phyloP scores from a whole-genome alignment of 2,329 filamentous ascomycete genomes.

The Monosporascus sp. region DNA sequence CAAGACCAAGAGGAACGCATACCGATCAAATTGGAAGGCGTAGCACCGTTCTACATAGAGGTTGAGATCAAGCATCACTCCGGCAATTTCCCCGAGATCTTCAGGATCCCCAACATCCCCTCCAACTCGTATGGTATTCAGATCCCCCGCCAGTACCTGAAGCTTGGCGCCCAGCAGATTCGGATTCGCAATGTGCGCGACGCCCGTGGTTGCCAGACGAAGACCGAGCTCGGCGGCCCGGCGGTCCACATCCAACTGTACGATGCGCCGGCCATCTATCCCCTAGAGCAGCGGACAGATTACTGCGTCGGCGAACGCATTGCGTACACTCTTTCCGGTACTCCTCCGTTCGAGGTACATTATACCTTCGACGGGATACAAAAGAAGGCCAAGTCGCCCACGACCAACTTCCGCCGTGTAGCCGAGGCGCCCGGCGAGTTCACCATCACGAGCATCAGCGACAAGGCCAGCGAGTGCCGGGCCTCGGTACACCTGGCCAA shows the following conservation, averaged over 20 bases:
- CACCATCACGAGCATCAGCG: conserved; percentile 77
- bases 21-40: conserved; percentile 75
- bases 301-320: conserved; percentile 96
- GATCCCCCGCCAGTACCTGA: conserved; percentile 78
- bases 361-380: conserved; percentile 80
- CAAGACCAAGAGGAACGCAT: conserved; percentile 78
- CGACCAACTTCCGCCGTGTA: conserved; percentile 85
- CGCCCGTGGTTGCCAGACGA: conserved; percentile 76
- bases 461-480: conserved; percentile 83
- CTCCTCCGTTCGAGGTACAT: conserved; percentile 85
- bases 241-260: conserved; percentile 88
- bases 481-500: conserved; percentile 74
- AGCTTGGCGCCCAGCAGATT: conserved; percentile 83
- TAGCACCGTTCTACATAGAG: conserved; percentile 84
- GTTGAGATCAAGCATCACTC: conserved; percentile 90
- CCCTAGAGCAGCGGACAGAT: conserved; percentile 76
- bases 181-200: conserved; percentile 88
- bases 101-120: conserved; percentile 74
- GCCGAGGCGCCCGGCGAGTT: conserved; percentile 89
- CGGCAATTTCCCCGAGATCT: conserved; percentile 70
- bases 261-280: conserved; percentile 85
- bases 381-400: conserved; percentile 72
- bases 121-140: conserved; percentile 70
- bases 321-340: conserved; percentile 84
- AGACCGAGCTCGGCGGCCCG: conserved; percentile 63